phyloP scores from a whole-genome alignment of 352 stramenopile genomes.

The Pythium vanterpoolii region DNA sequence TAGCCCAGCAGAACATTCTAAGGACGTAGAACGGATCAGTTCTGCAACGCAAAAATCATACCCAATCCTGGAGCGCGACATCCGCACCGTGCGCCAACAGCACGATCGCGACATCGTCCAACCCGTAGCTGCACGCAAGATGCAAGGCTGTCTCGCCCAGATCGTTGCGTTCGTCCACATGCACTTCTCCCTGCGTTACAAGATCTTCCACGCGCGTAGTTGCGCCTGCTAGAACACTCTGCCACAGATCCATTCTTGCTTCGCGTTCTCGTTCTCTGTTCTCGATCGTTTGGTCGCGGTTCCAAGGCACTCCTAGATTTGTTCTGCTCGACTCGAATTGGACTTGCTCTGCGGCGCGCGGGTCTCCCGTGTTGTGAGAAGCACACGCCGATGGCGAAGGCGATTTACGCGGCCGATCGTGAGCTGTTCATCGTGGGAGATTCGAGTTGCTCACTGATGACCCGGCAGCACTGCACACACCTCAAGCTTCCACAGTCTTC shows the following conservation, averaged over 20 bases:
- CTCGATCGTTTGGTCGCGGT: conserved; percentile 1
- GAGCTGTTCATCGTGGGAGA: conserved; percentile 19
- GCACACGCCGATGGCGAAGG: not conserved
- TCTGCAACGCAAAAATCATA: conserved; percentile 27
- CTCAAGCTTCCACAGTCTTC: not conserved
- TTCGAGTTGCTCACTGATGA: conserved; percentile 18
- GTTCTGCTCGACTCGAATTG: not conserved
- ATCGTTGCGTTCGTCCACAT: conserved; percentile 63
- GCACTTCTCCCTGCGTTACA: conserved; percentile 22
- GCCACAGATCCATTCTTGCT: conserved; percentile 23
- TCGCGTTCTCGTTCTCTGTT: conserved; percentile 6
- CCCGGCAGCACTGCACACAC: not conserved
- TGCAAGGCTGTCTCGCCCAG: conserved; percentile 75
- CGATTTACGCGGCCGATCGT: conserved; percentile 12
- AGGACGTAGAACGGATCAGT: not conserved
- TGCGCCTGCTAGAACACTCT: conserved; percentile 7
- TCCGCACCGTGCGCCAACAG: conserved; percentile 55
- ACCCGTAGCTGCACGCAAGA: conserved; percentile 50
- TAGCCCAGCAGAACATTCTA: conserved; percentile 6
- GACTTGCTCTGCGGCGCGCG: not conserved
- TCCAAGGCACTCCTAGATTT: not conserved
- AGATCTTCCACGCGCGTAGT: conserved; percentile 12
- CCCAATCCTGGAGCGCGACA: conserved; percentile 53
- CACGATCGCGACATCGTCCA: conserved; percentile 49
- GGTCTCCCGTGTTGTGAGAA: not conserved